phyloP scores from a whole-genome alignment of 2,329 filamentous ascomycete species.

The Penicillium sp. region DNA sequence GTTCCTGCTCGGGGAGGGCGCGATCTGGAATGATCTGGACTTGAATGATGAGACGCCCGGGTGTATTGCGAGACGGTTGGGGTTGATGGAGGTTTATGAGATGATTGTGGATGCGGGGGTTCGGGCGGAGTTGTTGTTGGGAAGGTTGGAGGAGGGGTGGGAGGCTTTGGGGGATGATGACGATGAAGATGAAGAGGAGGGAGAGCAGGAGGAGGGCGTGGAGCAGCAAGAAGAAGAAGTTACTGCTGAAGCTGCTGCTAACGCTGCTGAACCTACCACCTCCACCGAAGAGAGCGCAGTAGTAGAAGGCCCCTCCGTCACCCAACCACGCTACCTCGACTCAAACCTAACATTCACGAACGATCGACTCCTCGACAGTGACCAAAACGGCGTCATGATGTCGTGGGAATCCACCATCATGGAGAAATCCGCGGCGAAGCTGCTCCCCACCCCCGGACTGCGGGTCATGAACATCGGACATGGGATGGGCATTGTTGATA shows the following conservation, averaged over 20 bases:
- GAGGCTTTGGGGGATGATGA: too few species aligned
- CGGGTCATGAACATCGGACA: slow-evolving; percentile 78
- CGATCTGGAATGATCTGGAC: slow-evolving; percentile 96
- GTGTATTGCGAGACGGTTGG: slow-evolving; percentile 66
- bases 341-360: slow-evolving; percentile 53
- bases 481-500: slow-evolving; percentile 82
- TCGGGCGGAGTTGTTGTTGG: slow-evolving; percentile 79
- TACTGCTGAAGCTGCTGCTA: slow-evolving; percentile 6
- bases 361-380: slow-evolving; percentile 61
- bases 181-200: slow-evolving; percentile 23
- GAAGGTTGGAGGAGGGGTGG: too few species aligned
- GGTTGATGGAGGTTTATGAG: slow-evolving; percentile 63
- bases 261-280: too few species aligned
- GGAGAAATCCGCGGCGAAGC: slow-evolving; percentile 61
- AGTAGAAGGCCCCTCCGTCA: too few species aligned
- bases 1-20: slow-evolving; percentile 74
- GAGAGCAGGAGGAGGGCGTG: too few species aligned
- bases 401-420: slow-evolving; percentile 83
- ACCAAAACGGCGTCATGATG: slow-evolving; percentile 87
- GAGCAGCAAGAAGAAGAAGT: too few species aligned
- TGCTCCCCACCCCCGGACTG: slow-evolving; percentile 55
- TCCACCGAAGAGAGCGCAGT: too few species aligned
- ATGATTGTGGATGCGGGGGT: slow-evolving; percentile 83
- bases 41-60: slow-evolving; percentile 79
- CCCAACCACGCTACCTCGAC: too few species aligned